Conservation (phyloP, 495 filamentous ascomycete species). For the Penicillium paradoxum region DNA sequence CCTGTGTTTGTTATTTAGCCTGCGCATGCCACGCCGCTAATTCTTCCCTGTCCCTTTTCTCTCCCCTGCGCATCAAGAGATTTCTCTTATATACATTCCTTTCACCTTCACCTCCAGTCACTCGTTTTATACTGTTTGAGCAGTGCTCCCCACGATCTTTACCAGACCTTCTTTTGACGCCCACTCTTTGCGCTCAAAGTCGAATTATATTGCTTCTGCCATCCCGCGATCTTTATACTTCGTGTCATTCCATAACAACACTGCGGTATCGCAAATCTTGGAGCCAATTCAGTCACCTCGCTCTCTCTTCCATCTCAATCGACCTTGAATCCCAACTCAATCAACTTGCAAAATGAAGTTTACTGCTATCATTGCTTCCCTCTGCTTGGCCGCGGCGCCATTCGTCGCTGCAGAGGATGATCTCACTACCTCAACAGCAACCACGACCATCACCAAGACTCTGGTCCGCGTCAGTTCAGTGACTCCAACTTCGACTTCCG, state of each 20-base stretch:
- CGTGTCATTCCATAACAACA: neutral
- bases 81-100: conserved; percentile 14
- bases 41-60: conserved; percentile 12
- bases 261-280: neutral
- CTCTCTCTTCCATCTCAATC: neutral
- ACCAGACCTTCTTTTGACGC: conserved; percentile 15
- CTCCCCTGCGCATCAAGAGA: conserved; percentile 10
- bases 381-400: conserved; percentile 34
- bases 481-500: conserved; percentile 23
- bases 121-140: conserved; percentile 23
- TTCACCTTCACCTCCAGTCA: conserved; percentile 18
- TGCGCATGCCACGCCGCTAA: conserved; percentile 15
- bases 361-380: conserved; percentile 28
- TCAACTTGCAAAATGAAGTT: conserved; percentile 32
- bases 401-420: conserved; percentile 21
- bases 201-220: neutral
- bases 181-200: conserved; percentile 23
- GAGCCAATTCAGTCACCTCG: neutral
- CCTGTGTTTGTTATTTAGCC: conserved; percentile 16
- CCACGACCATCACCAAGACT: conserved; percentile 34
- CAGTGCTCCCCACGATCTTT: conserved; percentile 29
- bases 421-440: conserved; percentile 27
- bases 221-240: neutral
- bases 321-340: conserved; percentile 1
- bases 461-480: conserved; percentile 28